Base-by-base conservation (phyloP, 257 asterid species). In the Gentiana dahurica region DNA sequence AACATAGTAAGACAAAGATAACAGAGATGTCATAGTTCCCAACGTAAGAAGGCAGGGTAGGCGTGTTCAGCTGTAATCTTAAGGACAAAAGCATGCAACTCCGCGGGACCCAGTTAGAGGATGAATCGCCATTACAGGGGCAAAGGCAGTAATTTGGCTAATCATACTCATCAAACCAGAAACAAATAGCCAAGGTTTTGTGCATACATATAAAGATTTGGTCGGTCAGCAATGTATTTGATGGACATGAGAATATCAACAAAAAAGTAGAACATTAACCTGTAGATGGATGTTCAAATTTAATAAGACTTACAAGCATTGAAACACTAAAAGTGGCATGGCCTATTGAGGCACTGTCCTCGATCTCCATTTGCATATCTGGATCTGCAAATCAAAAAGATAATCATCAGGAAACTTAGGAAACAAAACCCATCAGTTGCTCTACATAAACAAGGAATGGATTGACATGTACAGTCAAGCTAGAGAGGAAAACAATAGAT, bases 291-390 rank as follows among this genome's bases (percentile, higher is more conserved):
- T 10, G 44, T 46, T 43, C 6, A 51, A 49, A 52, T 55, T 58
- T 60, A 54, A 53, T 47, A 32, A 39, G 62, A 76, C 92, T 36
- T 82, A 92, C 99, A 62, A 88, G 80, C 70, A 83, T 80, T 47
- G 73, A 77, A 73, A 92, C 85, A 63, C 59, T 53, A 75, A 88
- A 88, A 53, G 78, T 63, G 41, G 95, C 95, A 63, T 68, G 77
- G 74, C 99, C 94, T 70, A 80, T 64, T 59, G 86, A 71, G 47
- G 84, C 64, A 70, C 80, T 75, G 54, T 85, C 53, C 71, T 88
- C 87, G 44, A 92, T 92, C 77, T 88, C 95, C 77, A 64, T 75
- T 72, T 85, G 97, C 99, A 88, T 88, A 38, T 83, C 95, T 10
- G 77, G 82, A 53, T 88, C 99, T 92, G 87, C 80, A 83, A 65